Evolutionary conservation across 2,329 filamentous ascomycete genomes (phyloP), one percentile per base, ranked within the genome.

Genomic region (Stromatinia cepivora): DNA sequence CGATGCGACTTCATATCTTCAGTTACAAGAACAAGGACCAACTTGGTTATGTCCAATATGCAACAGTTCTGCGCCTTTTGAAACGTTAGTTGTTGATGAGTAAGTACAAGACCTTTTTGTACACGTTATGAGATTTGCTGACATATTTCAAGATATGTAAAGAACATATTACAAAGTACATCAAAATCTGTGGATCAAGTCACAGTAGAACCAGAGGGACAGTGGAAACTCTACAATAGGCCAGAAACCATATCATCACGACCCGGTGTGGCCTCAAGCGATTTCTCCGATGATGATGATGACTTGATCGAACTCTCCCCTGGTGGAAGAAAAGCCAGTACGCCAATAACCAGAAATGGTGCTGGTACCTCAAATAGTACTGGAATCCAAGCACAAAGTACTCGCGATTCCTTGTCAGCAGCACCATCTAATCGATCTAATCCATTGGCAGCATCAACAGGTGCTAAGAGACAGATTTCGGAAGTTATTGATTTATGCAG

Each of bases 21-120:
- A 97, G 75, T 82, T 99, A 39, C 94, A 98, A 78, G 93, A 98
- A 78, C 95, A 99, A 82, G 94, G 93, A 0, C 95, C 95, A 0
- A 96, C 95, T 25, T 99, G 95, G 95, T 85, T 89, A n/a, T 99
- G 95, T 76, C 95, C 95, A 0, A 90, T 97, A 31, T 99, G 95
- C 82, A 94, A 90, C 80, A 96, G 94, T 77, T 81, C 87, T 0
- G 90, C 93, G 1, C 88, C 89, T 0, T 99, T 92, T 79, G 91
- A 94, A 64, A 89, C 87, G 61, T 82, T 99, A 34, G 93, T 92
- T 15, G 88, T 98, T 42, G 95, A 99, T 75, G 91, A 95, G 87
- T 95, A 84, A 80, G 88, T 81, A 57, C 52, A 36, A 34, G 45
- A 42, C 56, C 34, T 10, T 56, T 42, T 71, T 70, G 75, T 58